Base-by-base conservation (phyloP, 2,329 filamentous ascomycete genomes). In the Niveomyces coronatus region DNA sequence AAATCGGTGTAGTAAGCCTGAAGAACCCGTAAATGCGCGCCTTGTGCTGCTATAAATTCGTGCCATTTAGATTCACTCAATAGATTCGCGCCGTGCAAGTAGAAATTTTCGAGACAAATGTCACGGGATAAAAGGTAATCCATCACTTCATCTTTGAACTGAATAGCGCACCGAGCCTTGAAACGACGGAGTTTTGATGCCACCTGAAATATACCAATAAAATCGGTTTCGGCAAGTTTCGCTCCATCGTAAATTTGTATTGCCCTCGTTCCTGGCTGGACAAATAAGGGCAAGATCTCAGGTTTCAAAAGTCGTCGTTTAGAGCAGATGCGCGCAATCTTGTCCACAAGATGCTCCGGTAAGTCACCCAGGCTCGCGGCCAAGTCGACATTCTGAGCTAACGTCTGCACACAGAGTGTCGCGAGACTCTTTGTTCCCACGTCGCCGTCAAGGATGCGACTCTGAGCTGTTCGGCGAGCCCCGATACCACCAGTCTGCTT, bases 111-210 rank as follows among this genome's bases (percentile, higher is more conserved):
- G n/a, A 95, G 65, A 8, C 71, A 60, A 35, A 76, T 72, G 35
- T 82, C 71, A 33, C 85, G 82, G 39, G 78, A 77, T 15, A 85
- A 66, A 51, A 95, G 73, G 55, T 89, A 94, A 37, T 85, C 75
- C 58, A 95, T 71, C 29, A 87, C 82, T 27, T 70, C 68, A 51
- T 95, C 83, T 58, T 94, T 94, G 67, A 95, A 82, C 53, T 94
- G 88, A 35, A 91, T 84, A n/a, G 81, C 85, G 51, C 88, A 89
- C 34, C 82, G 78, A 9, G 94, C 64, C 46, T 86, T 82, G 40
- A 95, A 68, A 30, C 71, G 71, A 49, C 76, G 76, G 38, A 94
- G 64, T 5, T 68, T 68, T 0, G 84, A 77, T 41, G 83, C 79
- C 3, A 77, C 70, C 36, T 86, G 81, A 45, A 95, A 87, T 29